Conservation (phyloP, 495 filamentous ascomycete species). For the Penicillium bialowiezense region DNA sequence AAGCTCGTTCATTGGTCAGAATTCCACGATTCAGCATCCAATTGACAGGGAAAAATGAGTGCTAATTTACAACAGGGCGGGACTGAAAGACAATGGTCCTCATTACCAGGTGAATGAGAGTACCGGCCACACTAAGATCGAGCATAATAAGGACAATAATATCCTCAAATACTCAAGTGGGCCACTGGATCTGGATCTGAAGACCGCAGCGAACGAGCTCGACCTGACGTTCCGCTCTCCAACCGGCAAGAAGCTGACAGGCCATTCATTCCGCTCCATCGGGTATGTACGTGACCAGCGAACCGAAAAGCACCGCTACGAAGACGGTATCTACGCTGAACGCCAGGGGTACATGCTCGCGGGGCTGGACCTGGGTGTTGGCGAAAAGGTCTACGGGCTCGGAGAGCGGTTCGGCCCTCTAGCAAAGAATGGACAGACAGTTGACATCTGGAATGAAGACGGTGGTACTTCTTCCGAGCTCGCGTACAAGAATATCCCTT, state of each 20-base stretch:
- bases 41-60: background rate
- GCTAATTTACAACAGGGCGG: constrained; percentile 27
- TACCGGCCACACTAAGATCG: constrained; percentile 42
- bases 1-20: constrained; percentile 64
- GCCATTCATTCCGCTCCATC: constrained; percentile 58
- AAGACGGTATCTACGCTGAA: constrained; percentile 52
- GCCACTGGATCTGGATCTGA: constrained; percentile 50
- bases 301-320: constrained; percentile 45
- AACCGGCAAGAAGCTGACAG: constrained; percentile 50
- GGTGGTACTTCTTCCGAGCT: constrained; percentile 68
- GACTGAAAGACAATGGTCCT: constrained; percentile 51
- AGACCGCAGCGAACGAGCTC: constrained; percentile 52
- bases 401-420: constrained; percentile 70
- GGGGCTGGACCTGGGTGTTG: constrained; percentile 59
- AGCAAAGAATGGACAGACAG: constrained; percentile 65
- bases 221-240: constrained; percentile 53
- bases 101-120: constrained; percentile 60
- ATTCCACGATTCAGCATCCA: background rate
- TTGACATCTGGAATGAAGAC: constrained; percentile 70
- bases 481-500: constrained; percentile 72
- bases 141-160: constrained; percentile 34
- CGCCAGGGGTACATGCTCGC: constrained; percentile 60
- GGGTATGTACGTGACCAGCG: constrained; percentile 54
- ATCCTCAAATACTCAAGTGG: constrained; percentile 57
- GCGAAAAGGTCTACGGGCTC: constrained; percentile 66